phyloP scores from a whole-genome alignment of 768 basidiomycete genomes.

The Coprinopsis strossmayeri region DNA sequence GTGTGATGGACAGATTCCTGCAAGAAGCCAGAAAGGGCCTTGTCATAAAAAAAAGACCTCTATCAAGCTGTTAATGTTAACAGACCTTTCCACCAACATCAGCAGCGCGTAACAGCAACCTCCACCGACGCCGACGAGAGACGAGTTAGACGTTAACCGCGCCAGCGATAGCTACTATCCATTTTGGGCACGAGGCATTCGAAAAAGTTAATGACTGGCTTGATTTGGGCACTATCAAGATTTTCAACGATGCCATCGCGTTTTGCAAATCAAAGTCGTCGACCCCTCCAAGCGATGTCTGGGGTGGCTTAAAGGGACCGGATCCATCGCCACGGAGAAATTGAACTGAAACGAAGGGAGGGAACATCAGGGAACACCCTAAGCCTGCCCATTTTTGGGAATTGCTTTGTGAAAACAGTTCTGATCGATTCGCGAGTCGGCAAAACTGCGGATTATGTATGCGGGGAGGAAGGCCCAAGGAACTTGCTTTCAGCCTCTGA shows the following conservation, averaged over 20 bases:
- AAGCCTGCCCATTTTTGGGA: slow-evolving; percentile 5
- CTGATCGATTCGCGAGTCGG: slow-evolving; percentile 5
- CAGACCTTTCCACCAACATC: too few species aligned
- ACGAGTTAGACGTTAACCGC: neutral
- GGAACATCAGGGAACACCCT: slow-evolving; percentile 2
- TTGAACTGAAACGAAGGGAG: slow-evolving; percentile 6
- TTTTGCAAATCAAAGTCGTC: neutral
- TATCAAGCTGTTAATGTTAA: too few species aligned
- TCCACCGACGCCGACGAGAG: neutral
- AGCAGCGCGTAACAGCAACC: neutral
- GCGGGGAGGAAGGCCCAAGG: neutral
- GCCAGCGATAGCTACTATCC: neutral
- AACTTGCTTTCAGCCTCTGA: neutral
- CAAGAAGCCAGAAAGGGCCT: too few species aligned
- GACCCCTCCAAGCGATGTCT: neutral
- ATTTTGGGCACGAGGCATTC: neutral
- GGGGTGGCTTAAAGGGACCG: neutral
- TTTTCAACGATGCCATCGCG: neutral
- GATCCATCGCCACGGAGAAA: neutral
- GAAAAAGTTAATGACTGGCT: slow-evolving; percentile 2
- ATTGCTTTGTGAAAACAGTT: slow-evolving; percentile 8
- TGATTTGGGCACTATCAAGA: neutral
- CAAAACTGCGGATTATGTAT: slow-evolving; percentile 1
- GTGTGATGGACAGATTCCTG: too few species aligned
- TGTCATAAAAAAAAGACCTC: too few species aligned